These are phyloP conservation scores for Cutaneotrichosporon dermatis DNA, from an alignment of 1,284 basidiomycete species.

Conservation along the genomic window DNA sequence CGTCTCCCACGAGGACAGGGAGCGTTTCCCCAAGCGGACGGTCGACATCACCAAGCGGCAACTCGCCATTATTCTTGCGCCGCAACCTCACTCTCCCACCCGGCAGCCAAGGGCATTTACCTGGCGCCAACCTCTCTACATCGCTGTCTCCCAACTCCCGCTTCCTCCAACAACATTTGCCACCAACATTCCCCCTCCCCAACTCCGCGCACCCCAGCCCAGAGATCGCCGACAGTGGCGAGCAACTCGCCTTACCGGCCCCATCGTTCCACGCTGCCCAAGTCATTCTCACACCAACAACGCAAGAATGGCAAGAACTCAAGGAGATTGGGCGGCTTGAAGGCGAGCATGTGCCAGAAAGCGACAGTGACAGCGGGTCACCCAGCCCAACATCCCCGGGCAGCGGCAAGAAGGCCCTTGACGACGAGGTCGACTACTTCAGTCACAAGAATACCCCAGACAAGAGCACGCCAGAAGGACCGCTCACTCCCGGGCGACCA, in stretches of 20 bases:
- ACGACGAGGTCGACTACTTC: slow-evolving; percentile 8
- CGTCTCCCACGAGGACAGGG: slow-evolving; percentile 34
- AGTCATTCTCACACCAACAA: slow-evolving; percentile 51
- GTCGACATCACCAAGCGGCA: slow-evolving; percentile 10
- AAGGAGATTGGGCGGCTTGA: slow-evolving; percentile 25
- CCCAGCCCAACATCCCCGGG: not conserved
- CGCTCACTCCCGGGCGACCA: not conserved
- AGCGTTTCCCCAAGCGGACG: slow-evolving; percentile 7
- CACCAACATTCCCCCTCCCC: slow-evolving; percentile 35
- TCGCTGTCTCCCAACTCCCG: slow-evolving; percentile 42
- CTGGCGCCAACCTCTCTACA: slow-evolving; percentile 18
- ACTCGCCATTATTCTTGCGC: slow-evolving; percentile 14
- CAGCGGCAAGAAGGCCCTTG: not conserved
- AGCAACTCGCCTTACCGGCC: not conserved
- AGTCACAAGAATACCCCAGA: slow-evolving; percentile 2
- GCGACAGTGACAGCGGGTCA: slow-evolving; percentile 12
- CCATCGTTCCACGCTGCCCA: slow-evolving; percentile 18
- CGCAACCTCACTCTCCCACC: slow-evolving; percentile 27
- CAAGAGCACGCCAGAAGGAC: not conserved
- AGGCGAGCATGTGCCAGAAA: slow-evolving; percentile 11
- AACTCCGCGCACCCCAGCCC: slow-evolving; percentile 2
- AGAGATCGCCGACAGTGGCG: not conserved
- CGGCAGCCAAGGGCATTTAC: slow-evolving; percentile 14
- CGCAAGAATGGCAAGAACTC: slow-evolving; percentile 48
- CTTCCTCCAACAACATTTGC: slow-evolving; percentile 43